Conservation (phyloP, 2,329 filamentous ascomycete genomes). For the Lizonia empirigonia region DNA sequence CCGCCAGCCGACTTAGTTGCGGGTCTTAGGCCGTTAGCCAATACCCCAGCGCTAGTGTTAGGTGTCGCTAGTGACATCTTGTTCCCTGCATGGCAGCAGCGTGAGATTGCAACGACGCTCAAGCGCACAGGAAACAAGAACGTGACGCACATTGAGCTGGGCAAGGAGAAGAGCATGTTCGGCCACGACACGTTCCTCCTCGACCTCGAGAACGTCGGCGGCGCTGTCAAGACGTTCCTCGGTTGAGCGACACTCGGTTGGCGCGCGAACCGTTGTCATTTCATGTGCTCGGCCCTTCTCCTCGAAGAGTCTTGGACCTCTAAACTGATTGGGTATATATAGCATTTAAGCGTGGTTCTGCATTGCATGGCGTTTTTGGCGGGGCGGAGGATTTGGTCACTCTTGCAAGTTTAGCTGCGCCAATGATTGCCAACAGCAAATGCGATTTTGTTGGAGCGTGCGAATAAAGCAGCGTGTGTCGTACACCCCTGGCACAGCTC, state of each 20-base stretch:
- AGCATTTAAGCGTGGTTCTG: conserved; percentile 20
- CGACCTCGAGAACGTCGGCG: conserved; percentile 90
- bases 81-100: conserved; percentile 97
- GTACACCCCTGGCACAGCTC: background rate
- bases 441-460: background rate
- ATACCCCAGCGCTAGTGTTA: conserved; percentile 85
- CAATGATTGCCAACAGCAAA: background rate
- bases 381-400: background rate
- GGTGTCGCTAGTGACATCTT: conserved; percentile 95
- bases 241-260: conserved; percentile 51
- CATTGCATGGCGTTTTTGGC: conserved; percentile 34
- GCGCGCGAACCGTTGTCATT: background rate
- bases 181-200: conserved; percentile 96
- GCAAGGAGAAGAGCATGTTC: conserved; percentile 92
- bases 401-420: conserved; percentile 7
- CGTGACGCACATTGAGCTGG: conserved; percentile 88
- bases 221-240: conserved; percentile 79
- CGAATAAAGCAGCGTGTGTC: background rate
- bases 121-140: conserved; percentile 75
- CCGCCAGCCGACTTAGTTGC: conserved; percentile 80
- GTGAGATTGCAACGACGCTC: conserved; percentile 87
- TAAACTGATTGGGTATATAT: conserved; percentile 1
- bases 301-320: background rate
- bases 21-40: conserved; percentile 72
- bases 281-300: conserved; percentile 4